Percentiles rank a stretch among this genome's conserved stretches.
Evolutionary conservation across 108 stramenopile species (phyloP).

Genomic region (Mayamaea pseudoterrestris): DNA sequence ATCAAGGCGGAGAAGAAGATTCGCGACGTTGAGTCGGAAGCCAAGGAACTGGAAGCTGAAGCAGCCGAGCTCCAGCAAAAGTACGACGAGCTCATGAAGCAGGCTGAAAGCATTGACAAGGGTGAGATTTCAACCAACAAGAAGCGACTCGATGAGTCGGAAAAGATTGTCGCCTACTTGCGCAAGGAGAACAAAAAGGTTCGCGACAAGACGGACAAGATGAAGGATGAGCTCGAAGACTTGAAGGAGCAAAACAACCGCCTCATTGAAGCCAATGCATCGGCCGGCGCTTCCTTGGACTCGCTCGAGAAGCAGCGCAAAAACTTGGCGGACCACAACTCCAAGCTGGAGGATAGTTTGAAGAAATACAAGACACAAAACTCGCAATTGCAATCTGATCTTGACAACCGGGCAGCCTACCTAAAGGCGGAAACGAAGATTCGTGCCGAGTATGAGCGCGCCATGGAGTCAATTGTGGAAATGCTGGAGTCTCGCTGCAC

Average conservation of each 20-base stretch:
- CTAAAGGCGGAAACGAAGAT: slow-evolving; percentile 45
- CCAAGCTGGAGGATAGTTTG: slow-evolving; percentile 21
- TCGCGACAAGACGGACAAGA: slow-evolving; percentile 25
- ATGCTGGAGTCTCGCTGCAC: slow-evolving; percentile 44
- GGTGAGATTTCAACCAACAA: slow-evolving; percentile 25
- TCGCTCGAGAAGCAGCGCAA: slow-evolving; percentile 33
- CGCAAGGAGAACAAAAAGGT: slow-evolving; percentile 49
- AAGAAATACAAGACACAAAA: slow-evolving; percentile 30
- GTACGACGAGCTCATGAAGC: slow-evolving; percentile 15
- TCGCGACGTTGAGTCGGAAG: slow-evolving; percentile 21
- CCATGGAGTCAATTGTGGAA: slow-evolving; percentile 33
- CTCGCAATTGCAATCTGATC: slow-evolving; percentile 34
- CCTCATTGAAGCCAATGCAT: slow-evolving; percentile 34
- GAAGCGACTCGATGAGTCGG: slow-evolving; percentile 33
- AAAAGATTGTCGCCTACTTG: slow-evolving; percentile 43
- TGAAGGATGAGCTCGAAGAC: slow-evolving; percentile 39
- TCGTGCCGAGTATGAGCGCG: slow-evolving; percentile 34
- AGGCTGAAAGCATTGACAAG: slow-evolving; percentile 15
- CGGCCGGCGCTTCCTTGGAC: slow-evolving; percentile 45
- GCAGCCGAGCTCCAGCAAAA: slow-evolving; percentile 2
- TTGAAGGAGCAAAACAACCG: slow-evolving; percentile 42
- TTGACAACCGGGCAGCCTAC: slow-evolving; percentile 31
- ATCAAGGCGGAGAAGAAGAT: slow-evolving; percentile 16
- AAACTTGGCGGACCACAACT: slow-evolving; percentile 23
- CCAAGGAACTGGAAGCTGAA: slow-evolving; percentile 22